phyloP scores from a whole-genome alignment of 2,329 filamentous ascomycete genomes.

The Immersiporthe knoxdaviesiana region DNA sequence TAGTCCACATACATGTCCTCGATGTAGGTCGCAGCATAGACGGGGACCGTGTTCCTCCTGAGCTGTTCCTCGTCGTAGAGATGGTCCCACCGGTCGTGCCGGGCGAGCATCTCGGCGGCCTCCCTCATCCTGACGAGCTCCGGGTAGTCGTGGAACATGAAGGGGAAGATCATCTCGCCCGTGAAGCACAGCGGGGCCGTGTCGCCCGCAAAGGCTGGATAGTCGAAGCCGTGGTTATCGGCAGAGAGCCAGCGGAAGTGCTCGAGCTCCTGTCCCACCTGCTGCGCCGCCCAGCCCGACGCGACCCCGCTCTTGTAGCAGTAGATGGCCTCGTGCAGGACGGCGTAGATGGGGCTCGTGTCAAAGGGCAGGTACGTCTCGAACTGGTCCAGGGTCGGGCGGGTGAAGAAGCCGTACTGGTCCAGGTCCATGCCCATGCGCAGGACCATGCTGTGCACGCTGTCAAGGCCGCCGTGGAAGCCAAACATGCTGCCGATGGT shows the following conservation, averaged over 20 bases:
- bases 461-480: constrained; percentile 75
- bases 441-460: constrained; percentile 74
- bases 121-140: constrained; percentile 72
- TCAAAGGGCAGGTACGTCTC: constrained; percentile 74
- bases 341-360: constrained; percentile 77
- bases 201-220: constrained; percentile 31
- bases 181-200: constrained; percentile 73
- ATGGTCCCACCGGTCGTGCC: constrained; percentile 60
- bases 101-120: constrained; percentile 70
- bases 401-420: constrained; percentile 74
- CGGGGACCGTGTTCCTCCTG: constrained; percentile 65
- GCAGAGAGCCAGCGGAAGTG: constrained; percentile 57
- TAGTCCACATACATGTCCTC: constrained; percentile 78
- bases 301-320: constrained; percentile 66
- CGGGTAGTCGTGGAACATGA: constrained; percentile 79
- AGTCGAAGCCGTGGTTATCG: constrained; percentile 43
- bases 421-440: constrained; percentile 73
- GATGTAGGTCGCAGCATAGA: constrained; percentile 68
- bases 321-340: constrained; percentile 89
- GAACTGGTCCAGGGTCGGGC: constrained; percentile 68
- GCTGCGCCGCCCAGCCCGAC: constrained; percentile 76
- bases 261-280: constrained; percentile 56
- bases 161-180: constrained; percentile 89
- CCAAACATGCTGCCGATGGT: constrained; percentile 81
- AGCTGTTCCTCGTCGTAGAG: constrained; percentile 67